Conservation (phyloP, 495 filamentous ascomycete species). For the Evernia prunastri region DNA sequence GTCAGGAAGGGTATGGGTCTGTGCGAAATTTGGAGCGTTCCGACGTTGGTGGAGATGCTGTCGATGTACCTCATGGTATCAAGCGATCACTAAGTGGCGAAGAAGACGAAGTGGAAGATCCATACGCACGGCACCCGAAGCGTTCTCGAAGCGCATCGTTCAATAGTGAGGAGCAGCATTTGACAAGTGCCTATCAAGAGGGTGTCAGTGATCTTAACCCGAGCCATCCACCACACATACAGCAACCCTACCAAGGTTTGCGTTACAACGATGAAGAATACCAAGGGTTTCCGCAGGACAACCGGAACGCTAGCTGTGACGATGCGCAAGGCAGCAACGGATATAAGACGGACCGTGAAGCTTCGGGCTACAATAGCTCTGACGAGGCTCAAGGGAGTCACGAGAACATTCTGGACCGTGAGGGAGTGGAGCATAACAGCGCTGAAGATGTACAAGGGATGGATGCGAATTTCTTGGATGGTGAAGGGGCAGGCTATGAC, state of each 20-base stretch:
- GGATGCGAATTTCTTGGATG: background rate
- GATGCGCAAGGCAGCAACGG: background rate
- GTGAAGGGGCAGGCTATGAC: background rate
- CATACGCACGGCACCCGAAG: background rate
- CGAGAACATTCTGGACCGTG: background rate
- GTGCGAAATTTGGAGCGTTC: background rate
- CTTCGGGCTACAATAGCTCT: background rate
- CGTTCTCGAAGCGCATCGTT: conserved; percentile 1
- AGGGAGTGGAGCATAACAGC: background rate
- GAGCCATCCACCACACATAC: background rate
- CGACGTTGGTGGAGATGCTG: background rate
- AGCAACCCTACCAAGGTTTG: background rate
- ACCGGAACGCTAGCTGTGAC: background rate
- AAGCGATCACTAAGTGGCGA: conserved; percentile 2
- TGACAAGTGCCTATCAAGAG: background rate
- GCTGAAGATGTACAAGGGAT: background rate
- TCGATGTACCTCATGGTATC: background rate
- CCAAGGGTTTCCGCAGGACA: background rate
- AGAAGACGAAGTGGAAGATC: background rate
- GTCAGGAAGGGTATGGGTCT: background rate
- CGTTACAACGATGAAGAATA: background rate
- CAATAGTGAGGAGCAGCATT: background rate
- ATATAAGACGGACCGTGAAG: background rate
- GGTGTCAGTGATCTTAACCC: background rate
- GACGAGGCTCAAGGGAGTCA: background rate